Percentiles rank a stretch among this genome's conserved stretches.
Conservation (phyloP, 257 asterid genomes). For the Cinchona pubescens region DNA sequence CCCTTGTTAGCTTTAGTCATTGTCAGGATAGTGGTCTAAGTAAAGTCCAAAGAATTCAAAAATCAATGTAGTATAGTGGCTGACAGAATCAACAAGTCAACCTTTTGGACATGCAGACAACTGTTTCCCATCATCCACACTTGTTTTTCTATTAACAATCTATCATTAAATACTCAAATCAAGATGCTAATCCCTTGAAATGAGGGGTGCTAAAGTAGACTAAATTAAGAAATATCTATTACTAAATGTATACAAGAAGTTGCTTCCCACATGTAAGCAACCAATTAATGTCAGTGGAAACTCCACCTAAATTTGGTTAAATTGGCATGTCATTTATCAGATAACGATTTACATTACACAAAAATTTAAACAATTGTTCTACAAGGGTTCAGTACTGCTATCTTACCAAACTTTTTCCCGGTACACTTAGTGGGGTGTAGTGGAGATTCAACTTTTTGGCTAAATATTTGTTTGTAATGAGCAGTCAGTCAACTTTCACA, state of each 20-base stretch:
- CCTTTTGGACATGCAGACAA: conserved; percentile 39
- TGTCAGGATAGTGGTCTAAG: conserved; percentile 33
- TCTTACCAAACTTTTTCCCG: conserved; percentile 6
- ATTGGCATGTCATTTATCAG: conserved; percentile 7
- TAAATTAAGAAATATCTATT: conserved; percentile 6
- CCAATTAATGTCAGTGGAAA: conserved; percentile 34
- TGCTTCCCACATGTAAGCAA: conserved; percentile 32
- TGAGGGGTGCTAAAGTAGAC: not conserved
- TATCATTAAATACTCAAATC: not conserved
- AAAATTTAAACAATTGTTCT: not conserved
- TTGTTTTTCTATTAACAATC: not conserved
- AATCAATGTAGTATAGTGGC: conserved; percentile 24
- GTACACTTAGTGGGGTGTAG: not conserved
- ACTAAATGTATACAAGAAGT: conserved; percentile 8
- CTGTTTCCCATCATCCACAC: conserved; percentile 49
- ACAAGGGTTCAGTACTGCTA: not conserved
- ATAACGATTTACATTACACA: no score
- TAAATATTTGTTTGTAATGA: not conserved
- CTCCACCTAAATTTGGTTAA: conserved; percentile 24
- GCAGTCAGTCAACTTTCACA: conserved; percentile 9
- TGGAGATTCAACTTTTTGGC: not conserved
- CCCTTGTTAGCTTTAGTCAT: conserved; percentile 15
- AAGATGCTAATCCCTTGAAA: not conserved
- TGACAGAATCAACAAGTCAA: conserved; percentile 34
- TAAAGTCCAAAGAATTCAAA: conserved; percentile 23